Base-by-base conservation (phyloP, 768 basidiomycete species). In the Boletellus emodensis region DNA sequence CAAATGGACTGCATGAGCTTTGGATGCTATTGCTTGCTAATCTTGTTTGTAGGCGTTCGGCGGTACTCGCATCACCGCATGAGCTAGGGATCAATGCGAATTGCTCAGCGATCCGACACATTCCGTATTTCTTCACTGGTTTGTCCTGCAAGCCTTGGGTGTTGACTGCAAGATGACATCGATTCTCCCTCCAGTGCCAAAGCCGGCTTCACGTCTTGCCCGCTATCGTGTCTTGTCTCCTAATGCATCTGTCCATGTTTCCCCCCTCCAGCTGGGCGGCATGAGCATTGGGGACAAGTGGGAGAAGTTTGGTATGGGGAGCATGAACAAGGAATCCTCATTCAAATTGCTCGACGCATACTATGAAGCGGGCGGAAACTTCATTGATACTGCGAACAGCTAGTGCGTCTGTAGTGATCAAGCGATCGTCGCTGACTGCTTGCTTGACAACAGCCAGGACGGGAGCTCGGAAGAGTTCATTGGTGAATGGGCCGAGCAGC, bases 241-340 rank as follows among this genome's bases (percentile, higher is more conserved):
- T 6, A 38, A 54, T 10, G 73, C 77, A 1, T 75, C 75, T 9
- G 62, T 79, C 24, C 72, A 71, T 39, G 79, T 79, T 14, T 80
- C 78, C 3, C 77, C 78, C 0, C 59, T 80, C 17, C 65, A 67
- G 28, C 72, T 80, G 24, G 77, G 78, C 3, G 77, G 69, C 4
- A 74, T 75, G 75, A 75, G 66, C 61, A 72, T 78, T 32, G 76
- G 77, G 7, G 71, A 76, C 53, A 67, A 72, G 44, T 77, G 76
- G 76, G 58, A 54, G 0, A 17, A 59, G 11, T 39, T 48, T 18
- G 61, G 72, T 28, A 55, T 71, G 70, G 78, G 79, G n/a, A 48
- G 59, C 3, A 75, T 77, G 71, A 53, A 64, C 57, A 78, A 77
- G 62, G 66, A 72, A 22, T 47, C 60, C 10, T 66, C 71, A 1